These are phyloP conservation scores for Bjerkandera adusta DNA, from an alignment of 1,284 basidiomycete species.

Conservation along the genomic window DNA sequence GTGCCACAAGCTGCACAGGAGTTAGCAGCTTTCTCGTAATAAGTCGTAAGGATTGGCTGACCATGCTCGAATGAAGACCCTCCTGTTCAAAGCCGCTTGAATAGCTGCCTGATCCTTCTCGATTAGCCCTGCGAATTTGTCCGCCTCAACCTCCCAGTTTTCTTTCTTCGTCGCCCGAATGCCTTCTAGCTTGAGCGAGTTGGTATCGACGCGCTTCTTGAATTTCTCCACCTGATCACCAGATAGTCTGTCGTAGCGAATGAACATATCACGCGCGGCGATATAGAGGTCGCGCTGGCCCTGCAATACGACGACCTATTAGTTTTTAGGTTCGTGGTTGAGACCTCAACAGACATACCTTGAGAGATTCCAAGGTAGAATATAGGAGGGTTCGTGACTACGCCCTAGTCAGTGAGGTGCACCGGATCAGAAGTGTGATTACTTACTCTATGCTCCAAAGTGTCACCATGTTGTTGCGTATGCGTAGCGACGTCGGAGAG, in stretches of 20 bases:
- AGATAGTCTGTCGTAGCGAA: conserved; percentile 80
- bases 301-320: conserved; percentile 34
- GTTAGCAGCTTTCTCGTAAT: neutral
- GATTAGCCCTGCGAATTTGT: conserved; percentile 63
- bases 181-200: conserved; percentile 72
- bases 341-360: conserved; percentile 47
- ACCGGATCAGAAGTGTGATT: neutral
- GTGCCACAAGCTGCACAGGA: conserved; percentile 78
- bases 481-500: conserved; percentile 68
- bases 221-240: conserved; percentile 84
- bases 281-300: conserved; percentile 86
- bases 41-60: conserved; percentile 33
- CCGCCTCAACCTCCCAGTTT: conserved; percentile 81
- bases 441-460: conserved; percentile 77
- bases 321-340: conserved; percentile 18
- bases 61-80: conserved; percentile 85
- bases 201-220: conserved; percentile 79
- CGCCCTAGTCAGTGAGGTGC: conserved; percentile 35
- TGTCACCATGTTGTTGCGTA: conserved; percentile 73
- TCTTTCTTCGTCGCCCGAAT: conserved; percentile 70
- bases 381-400: conserved; percentile 57
- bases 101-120: conserved; percentile 80
- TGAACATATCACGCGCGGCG: conserved; percentile 80
- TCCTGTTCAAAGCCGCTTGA: conserved; percentile 62
- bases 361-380: conserved; percentile 70